Conservation (phyloP, 2,329 filamentous ascomycete genomes). For the Cladosporium colombiae region DNA sequence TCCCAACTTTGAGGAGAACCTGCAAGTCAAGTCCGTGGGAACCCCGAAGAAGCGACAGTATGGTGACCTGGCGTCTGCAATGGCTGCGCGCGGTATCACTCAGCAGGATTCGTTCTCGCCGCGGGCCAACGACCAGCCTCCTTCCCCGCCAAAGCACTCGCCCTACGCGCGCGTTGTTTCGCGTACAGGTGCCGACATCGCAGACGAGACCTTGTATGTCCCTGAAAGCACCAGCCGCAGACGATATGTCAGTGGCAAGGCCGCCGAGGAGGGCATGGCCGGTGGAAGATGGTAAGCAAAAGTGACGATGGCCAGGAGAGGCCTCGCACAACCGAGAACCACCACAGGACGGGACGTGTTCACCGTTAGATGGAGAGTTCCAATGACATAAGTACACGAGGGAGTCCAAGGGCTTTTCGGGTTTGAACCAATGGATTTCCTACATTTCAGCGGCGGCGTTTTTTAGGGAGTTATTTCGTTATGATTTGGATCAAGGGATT, state of each 20-base stretch:
- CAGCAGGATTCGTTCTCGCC: slow-evolving; percentile 24
- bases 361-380: background rate
- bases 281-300: slow-evolving; percentile 23
- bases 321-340: background rate
- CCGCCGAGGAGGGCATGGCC: slow-evolving; percentile 68
- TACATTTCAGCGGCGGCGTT: background rate
- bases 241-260: slow-evolving; percentile 71
- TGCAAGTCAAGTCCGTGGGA: slow-evolving; percentile 22
- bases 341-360: background rate
- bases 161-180: slow-evolving; percentile 45
- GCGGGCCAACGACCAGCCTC: slow-evolving; percentile 22
- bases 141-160: slow-evolving; percentile 25
- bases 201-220: slow-evolving; percentile 38
- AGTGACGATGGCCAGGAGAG: background rate
- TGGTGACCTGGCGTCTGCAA: slow-evolving; percentile 49
- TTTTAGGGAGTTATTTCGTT: background rate
- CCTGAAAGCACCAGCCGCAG: slow-evolving; percentile 40
- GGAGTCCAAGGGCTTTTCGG: background rate
- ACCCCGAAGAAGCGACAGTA: slow-evolving; percentile 49
- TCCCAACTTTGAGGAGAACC: slow-evolving; percentile 14
- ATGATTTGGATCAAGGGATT: background rate
- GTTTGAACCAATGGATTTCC: background rate
- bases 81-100: slow-evolving; percentile 37
- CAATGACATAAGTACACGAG: background rate
- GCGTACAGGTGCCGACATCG: slow-evolving; percentile 49